Percentiles rank a stretch among this genome's conserved stretches.
phyloP scores from a whole-genome alignment of 2,329 filamentous ascomycete genomes.

The Colletotrichum chlorophyti region DNA sequence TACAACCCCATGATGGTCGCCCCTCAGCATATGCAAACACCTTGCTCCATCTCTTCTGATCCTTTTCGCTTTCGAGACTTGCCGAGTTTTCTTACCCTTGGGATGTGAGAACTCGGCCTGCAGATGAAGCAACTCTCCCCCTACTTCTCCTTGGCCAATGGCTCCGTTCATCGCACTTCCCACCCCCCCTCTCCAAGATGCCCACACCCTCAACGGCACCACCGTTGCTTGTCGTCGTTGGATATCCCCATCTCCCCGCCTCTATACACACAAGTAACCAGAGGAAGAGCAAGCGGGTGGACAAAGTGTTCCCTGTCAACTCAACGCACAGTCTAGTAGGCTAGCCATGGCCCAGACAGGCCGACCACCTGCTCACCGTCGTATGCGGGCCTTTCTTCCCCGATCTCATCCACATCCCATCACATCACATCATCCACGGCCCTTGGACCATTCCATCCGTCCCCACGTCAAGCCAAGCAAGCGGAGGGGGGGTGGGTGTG shows the following conservation, averaged over 20 bases:
- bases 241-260: conserved; percentile 2
- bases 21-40: conserved; percentile 48
- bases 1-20: conserved; percentile 32
- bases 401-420: conserved; percentile 35
- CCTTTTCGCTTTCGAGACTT: conserved; percentile 14
- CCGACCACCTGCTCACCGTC: conserved; percentile 39
- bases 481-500: conserved; percentile 52
- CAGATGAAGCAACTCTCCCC: conserved; percentile 35
- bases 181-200: conserved; percentile 6
- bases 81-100: conserved; percentile 27
- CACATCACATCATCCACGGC: conserved; percentile 43
- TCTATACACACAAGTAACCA: not conserved
- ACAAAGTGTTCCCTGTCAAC: conserved; percentile 29
- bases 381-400: conserved; percentile 31
- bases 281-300: conserved; percentile 11
- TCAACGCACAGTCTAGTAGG: conserved; percentile 25
- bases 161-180: conserved; percentile 37
- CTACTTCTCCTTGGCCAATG: conserved; percentile 35
- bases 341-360: conserved; percentile 29
- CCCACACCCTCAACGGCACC: conserved; percentile 20
- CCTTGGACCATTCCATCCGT: conserved; percentile 37
- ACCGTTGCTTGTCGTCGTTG: conserved; percentile 3
- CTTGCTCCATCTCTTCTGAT: conserved; percentile 30
- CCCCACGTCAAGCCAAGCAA: too few species aligned
- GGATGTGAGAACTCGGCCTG: conserved; percentile 41